phyloP scores from a whole-genome alignment of 2,329 filamentous ascomycete species.

The Microdochium bolleyi region DNA sequence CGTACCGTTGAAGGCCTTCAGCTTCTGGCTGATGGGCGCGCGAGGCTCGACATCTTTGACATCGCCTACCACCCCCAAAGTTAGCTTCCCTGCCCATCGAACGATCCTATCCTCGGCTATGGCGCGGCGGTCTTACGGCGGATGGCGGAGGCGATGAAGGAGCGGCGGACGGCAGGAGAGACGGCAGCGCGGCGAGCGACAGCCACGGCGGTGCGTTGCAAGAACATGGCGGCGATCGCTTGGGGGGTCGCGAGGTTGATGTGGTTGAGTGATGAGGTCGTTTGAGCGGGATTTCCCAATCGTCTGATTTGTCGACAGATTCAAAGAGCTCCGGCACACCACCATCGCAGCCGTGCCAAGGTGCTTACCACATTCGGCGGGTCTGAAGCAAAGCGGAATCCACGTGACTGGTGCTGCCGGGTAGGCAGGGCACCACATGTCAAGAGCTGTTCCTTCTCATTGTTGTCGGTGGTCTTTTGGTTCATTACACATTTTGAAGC shows the following conservation, averaged over 20 bases:
- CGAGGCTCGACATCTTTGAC: slow-evolving; percentile 38
- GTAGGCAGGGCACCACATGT: too few relatives aligned
- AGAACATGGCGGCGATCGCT: slow-evolving; percentile 43
- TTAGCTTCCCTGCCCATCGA: slow-evolving; percentile 11
- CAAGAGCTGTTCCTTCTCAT: too few relatives aligned
- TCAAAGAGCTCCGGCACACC: background rate
- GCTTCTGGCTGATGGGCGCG: slow-evolving; percentile 30
- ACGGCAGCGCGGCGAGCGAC: slow-evolving; percentile 53
- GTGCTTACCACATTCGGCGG: slow-evolving; percentile 1
- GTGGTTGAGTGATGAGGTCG: slow-evolving; percentile 14
- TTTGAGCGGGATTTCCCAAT: slow-evolving; percentile 40
- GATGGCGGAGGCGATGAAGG: slow-evolving; percentile 51
- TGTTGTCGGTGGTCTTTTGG: too few relatives aligned
- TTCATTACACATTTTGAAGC: too few relatives aligned
- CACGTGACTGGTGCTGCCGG: background rate
- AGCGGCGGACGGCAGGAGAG: slow-evolving; percentile 45
- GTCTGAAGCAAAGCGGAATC: background rate
- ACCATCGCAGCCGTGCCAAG: background rate
- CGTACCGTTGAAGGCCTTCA: slow-evolving; percentile 37
- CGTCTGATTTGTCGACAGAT: slow-evolving; percentile 31
- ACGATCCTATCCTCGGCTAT: slow-evolving; percentile 13
- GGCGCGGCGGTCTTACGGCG: slow-evolving; percentile 42
- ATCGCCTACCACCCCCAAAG: slow-evolving; percentile 18
- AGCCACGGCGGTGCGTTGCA: slow-evolving; percentile 54
- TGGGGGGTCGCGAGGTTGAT: slow-evolving; percentile 11